phyloP scores from a whole-genome alignment of 2,329 filamentous ascomycete species.

The Colletotrichum sp. region DNA sequence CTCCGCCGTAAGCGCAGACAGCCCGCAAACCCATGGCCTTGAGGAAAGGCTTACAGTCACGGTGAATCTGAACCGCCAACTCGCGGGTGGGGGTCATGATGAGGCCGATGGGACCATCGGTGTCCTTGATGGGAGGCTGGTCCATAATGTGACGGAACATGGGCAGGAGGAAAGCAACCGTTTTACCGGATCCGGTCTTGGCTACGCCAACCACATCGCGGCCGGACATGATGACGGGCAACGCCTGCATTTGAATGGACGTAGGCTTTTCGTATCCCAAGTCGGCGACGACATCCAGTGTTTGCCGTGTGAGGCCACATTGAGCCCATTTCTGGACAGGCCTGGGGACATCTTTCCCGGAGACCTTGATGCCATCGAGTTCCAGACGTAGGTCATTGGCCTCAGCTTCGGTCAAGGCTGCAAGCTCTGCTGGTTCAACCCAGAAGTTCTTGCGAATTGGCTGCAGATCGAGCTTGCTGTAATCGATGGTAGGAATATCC shows the following conservation, averaged over 20 bases:
- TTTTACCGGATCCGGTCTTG: slow-evolving; percentile 98
- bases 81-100: slow-evolving; percentile 96
- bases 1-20: slow-evolving; percentile 93
- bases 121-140: slow-evolving; percentile 79
- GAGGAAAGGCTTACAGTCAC: slow-evolving; percentile 92
- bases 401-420: slow-evolving; percentile 84
- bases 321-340: slow-evolving; percentile 97
- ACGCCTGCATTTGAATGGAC: slow-evolving; percentile 92
- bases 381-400: slow-evolving; percentile 82
- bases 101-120: slow-evolving; percentile 86
- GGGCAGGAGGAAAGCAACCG: slow-evolving; percentile 90
- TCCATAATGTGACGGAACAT: slow-evolving; percentile 99
- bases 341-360: slow-evolving; percentile 86
- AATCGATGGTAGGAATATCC: slow-evolving; percentile 88
- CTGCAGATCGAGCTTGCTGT: slow-evolving; percentile 84
- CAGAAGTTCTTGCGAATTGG: slow-evolving; percentile 95
- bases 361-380: slow-evolving; percentile 93
- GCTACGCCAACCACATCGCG: slow-evolving; percentile 95
- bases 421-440: slow-evolving; percentile 84
- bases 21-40: slow-evolving; percentile 85
- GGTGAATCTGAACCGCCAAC: slow-evolving; percentile 90
- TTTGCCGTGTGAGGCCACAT: slow-evolving; percentile 86
- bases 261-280: slow-evolving; percentile 89
- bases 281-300: slow-evolving; percentile 81
- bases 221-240: slow-evolving; percentile 95